Evolutionary conservation across 345 rosid species (phyloP).

Genomic region (Hypericum androsaemum): DNA sequence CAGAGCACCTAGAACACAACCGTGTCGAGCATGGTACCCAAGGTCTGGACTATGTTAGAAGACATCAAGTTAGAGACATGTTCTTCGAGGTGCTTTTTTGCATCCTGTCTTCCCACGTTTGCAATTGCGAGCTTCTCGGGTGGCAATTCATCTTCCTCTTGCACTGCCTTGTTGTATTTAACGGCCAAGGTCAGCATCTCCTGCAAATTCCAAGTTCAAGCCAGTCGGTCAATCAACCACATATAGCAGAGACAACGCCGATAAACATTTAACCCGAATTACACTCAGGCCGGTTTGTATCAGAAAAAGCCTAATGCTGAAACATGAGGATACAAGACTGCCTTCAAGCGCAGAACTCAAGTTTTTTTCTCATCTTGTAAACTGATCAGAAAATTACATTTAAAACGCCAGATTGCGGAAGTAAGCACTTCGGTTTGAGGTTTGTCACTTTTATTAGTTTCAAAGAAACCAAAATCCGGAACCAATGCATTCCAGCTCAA

Average conservation of each 20-base stretch:
- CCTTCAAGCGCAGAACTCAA: no score
- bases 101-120: conserved; percentile 95
- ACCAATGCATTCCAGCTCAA: no score
- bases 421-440: no score
- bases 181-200: conserved; percentile 77
- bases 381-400: no score
- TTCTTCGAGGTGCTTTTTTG: conserved; percentile 96
- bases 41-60: conserved; percentile 92
- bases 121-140: conserved; percentile 92
- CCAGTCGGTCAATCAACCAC: neutral
- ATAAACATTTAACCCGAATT: neutral
- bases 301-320: no score
- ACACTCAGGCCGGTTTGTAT: no score
- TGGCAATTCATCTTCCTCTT: conserved; percentile 92
- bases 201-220: conserved; percentile 29
- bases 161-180: conserved; percentile 93
- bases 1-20: conserved; percentile 52
- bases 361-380: no score
- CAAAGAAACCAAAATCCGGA: no score
- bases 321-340: no score
- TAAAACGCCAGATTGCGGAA: no score
- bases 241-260: neutral
- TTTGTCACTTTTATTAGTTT: no score
- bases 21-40: conserved; percentile 97
- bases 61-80: conserved; percentile 95